Percentiles rank a stretch among this genome's conserved stretches.
These are phyloP conservation scores for Teratosphaeria destructans DNA, from an alignment of 2,329 filamentous ascomycete species.

Conservation along the genomic window DNA sequence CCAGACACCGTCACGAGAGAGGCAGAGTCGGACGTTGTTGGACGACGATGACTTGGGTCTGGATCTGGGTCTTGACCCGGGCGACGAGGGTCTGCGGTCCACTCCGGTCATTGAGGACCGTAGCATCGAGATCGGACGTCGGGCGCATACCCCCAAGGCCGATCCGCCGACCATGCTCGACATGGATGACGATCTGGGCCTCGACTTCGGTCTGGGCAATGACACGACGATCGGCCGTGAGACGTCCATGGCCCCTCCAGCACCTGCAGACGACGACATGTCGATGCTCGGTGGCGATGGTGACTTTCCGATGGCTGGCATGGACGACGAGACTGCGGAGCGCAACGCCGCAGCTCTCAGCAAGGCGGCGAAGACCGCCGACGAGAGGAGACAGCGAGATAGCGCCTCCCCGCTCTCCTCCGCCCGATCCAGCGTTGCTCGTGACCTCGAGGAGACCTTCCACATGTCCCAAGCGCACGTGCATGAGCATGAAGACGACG, in stretches of 20 bases:
- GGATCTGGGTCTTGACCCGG: constrained; percentile 49
- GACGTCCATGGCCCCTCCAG: constrained; percentile 8
- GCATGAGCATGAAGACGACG: constrained; percentile 34
- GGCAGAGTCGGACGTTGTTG: constrained; percentile 31
- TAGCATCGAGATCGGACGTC: constrained; percentile 83
- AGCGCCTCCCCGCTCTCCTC: constrained; percentile 43
- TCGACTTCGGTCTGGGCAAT: constrained; percentile 35
- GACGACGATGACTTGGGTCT: constrained; percentile 50
- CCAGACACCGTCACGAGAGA: constrained; percentile 19
- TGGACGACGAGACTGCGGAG: constrained; percentile 31
- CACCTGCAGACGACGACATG: constrained; percentile 12
- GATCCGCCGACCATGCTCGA: constrained; percentile 51
- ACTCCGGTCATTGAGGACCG: constrained; percentile 17
- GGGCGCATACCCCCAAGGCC: constrained; percentile 53
- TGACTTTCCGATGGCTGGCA: constrained; percentile 34
- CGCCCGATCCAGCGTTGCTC: constrained; percentile 40
- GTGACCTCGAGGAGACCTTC: constrained; percentile 56
- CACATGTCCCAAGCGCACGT: constrained; percentile 25
- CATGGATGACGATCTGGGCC: constrained; percentile 47
- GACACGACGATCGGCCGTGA: constrained; percentile 20
- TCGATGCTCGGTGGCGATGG: constrained; percentile 20
- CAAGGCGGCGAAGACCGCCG: constrained; percentile 33
- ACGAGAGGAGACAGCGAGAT: constrained; percentile 30
- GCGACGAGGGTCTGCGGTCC: constrained; percentile 26
- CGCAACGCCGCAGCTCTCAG: constrained; percentile 25